Evolutionary conservation across 225 moss, liverwort and hornwort genomes (phyloP).

Genomic region (Marchantia polymorpha): DNA sequence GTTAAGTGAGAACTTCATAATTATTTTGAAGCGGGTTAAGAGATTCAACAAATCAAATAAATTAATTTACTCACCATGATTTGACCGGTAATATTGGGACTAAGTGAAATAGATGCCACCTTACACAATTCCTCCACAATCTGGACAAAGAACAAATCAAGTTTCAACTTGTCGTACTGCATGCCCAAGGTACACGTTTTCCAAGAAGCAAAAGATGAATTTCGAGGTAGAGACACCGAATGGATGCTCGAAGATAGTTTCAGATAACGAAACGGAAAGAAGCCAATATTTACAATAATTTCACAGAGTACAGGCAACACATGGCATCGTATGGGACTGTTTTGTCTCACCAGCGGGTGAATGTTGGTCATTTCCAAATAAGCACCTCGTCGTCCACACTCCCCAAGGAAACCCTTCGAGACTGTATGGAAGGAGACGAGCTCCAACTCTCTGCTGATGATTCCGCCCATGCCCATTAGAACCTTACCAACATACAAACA

Average conservation of each 20-base stretch:
- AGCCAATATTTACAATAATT: not conserved
- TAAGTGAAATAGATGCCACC: slow-evolving; percentile 81
- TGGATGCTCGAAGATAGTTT: no score
- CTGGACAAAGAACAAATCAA: slow-evolving; percentile 30
- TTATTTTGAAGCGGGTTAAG: not conserved
- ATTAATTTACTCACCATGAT: slow-evolving; percentile 53
- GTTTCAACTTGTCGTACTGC: not conserved
- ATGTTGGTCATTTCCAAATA: slow-evolving; percentile 93
- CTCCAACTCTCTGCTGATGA: slow-evolving; percentile 55
- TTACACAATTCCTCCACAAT: slow-evolving; percentile 89
- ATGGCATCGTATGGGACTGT: not conserved
- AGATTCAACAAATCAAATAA: no score
- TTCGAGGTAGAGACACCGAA: not conserved
- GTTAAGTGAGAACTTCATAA: not conserved
- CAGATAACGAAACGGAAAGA: not conserved
- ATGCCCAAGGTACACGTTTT: not conserved
- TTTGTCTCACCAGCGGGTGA: slow-evolving; percentile 52
- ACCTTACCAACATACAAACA: slow-evolving; percentile 39
- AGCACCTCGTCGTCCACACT: slow-evolving; percentile 91
- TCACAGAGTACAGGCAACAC: not conserved
- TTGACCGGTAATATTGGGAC: slow-evolving; percentile 84
- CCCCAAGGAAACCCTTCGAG: slow-evolving; percentile 82
- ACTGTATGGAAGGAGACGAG: slow-evolving; percentile 81
- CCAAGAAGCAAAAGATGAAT: not conserved
- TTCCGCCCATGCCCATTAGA: slow-evolving; percentile 60